Conservation (phyloP, 2,329 filamentous ascomycete species). For the Coniochaeta prunicola region DNA sequence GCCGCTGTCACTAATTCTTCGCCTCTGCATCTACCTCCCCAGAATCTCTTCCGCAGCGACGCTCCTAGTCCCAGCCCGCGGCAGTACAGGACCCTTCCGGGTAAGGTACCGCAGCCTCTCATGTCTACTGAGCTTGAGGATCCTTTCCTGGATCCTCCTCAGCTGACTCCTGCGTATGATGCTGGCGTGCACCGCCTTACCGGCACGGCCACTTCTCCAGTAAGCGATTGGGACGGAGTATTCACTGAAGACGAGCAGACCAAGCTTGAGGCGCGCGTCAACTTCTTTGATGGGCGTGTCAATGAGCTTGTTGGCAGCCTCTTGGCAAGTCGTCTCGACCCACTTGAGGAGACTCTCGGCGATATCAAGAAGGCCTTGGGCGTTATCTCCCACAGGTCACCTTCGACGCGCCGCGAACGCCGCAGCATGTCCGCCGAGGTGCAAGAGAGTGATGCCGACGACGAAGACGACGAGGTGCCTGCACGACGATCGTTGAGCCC, state of each 20-base stretch:
- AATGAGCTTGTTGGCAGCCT: conserved; percentile 77
- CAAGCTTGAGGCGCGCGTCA: conserved; percentile 72
- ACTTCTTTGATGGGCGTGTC: conserved; percentile 87
- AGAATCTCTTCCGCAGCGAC: conserved; percentile 51
- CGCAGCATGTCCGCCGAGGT: conserved; percentile 64
- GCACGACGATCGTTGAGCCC: conserved; percentile 64
- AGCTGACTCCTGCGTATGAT: conserved; percentile 40
- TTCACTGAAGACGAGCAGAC: conserved; percentile 77
- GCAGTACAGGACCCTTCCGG: conserved; percentile 39
- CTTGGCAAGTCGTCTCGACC: conserved; percentile 68
- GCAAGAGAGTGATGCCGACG: conserved; percentile 84
- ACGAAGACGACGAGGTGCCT: conserved; percentile 72
- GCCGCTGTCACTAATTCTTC: conserved; percentile 35
- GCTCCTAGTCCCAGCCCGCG: conserved; percentile 67
- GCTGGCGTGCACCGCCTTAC: conserved; percentile 57
- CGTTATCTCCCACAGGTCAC: conserved; percentile 45
- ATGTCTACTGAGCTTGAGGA: conserved; percentile 52
- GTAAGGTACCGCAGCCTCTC: conserved; percentile 37
- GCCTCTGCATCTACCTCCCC: conserved; percentile 45
- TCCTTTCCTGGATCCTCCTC: conserved; percentile 49
- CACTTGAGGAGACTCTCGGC: conserved; percentile 72
- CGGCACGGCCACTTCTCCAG: conserved; percentile 54
- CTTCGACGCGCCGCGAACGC: conserved; percentile 49
- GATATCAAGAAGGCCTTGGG: conserved; percentile 66
- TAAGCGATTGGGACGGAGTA: conserved; percentile 88